A percentile compares a stretch with the other conserved stretches of the same genome.
These are phyloP conservation scores for Rhododendron simsii DNA, from an alignment of 148 eudicot species.

Conservation along the genomic window DNA sequence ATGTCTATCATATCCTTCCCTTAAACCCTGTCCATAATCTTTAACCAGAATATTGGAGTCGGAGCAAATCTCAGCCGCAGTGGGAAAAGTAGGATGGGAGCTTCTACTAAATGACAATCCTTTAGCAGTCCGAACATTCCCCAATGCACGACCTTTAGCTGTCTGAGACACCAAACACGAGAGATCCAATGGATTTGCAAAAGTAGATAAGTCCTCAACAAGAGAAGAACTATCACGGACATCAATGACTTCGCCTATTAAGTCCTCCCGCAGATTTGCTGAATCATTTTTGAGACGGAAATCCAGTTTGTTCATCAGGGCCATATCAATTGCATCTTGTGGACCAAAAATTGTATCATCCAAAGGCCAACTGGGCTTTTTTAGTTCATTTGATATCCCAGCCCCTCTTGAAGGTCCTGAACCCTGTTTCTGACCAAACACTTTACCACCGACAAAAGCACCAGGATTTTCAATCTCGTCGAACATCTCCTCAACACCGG, in stretches of 20 bases:
- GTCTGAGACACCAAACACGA: slow-evolving; percentile 26
- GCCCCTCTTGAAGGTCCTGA: slow-evolving; percentile 25
- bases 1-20: slow-evolving; percentile 25
- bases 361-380: slow-evolving; percentile 21
- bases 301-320: slow-evolving; percentile 21
- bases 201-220: slow-evolving; percentile 28
- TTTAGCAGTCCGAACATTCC: slow-evolving; percentile 33
- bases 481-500: slow-evolving; percentile 22
- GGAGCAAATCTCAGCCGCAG: slow-evolving; percentile 30
- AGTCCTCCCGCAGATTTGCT: slow-evolving; percentile 33
- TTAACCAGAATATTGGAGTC: slow-evolving; percentile 29
- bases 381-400: slow-evolving; percentile 23
- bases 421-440: slow-evolving; percentile 23
- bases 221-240: slow-evolving; percentile 28
- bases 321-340: slow-evolving; percentile 21
- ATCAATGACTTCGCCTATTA: slow-evolving; percentile 69
- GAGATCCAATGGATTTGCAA: slow-evolving; percentile 24
- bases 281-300: slow-evolving; percentile 21
- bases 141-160: slow-evolving; percentile 28
- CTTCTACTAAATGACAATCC: slow-evolving; percentile 36
- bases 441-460: slow-evolving; percentile 25
- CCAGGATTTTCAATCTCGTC: slow-evolving; percentile 20
- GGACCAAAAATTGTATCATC: slow-evolving; percentile 26
- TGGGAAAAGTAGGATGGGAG: slow-evolving; percentile 41
- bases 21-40: slow-evolving; percentile 18